These are phyloP conservation scores for Cytospora mali DNA, from an alignment of 2,329 filamentous ascomycete species.

Conservation along the genomic window DNA sequence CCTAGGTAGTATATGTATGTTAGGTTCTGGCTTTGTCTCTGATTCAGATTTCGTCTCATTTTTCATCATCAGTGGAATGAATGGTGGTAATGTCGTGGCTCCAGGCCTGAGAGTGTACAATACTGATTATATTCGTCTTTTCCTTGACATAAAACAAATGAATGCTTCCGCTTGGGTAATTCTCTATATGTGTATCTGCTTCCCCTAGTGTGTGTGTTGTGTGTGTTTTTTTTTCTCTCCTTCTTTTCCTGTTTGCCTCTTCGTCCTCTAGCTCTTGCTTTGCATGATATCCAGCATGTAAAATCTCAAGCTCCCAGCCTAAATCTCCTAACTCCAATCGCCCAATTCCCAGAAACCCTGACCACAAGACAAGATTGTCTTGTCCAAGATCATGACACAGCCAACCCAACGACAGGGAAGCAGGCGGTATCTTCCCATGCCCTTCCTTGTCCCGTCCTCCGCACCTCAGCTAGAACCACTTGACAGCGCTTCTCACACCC, in stretches of 20 bases:
- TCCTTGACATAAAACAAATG: too few relatives aligned
- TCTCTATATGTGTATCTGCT: too few relatives aligned
- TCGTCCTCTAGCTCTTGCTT: too few relatives aligned
- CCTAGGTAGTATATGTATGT: too few relatives aligned
- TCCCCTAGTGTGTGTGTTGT: too few relatives aligned
- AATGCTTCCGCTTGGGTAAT: too few relatives aligned
- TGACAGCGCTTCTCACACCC: neutral
- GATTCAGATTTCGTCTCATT: too few relatives aligned
- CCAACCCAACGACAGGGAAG: neutral
- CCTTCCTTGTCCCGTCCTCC: neutral
- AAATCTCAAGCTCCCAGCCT: neutral
- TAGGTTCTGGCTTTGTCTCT: too few relatives aligned
- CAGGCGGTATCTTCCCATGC: neutral
- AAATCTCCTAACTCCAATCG: neutral
- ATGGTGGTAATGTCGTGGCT: too few relatives aligned
- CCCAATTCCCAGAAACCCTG: neutral
- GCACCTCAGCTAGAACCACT: neutral
- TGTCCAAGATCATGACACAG: neutral
- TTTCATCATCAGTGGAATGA: too few relatives aligned
- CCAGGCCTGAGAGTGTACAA: too few relatives aligned
- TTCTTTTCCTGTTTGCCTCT: neutral
- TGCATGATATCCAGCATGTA: neutral
- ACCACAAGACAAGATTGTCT: neutral
- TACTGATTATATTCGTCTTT: too few relatives aligned
- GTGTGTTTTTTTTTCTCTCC: neutral